A percentile compares a stretch with the other conserved stretches of the same genome.
phyloP scores from a whole-genome alignment of 2,329 filamentous ascomycete genomes.

The Sarocladium kiliense region DNA sequence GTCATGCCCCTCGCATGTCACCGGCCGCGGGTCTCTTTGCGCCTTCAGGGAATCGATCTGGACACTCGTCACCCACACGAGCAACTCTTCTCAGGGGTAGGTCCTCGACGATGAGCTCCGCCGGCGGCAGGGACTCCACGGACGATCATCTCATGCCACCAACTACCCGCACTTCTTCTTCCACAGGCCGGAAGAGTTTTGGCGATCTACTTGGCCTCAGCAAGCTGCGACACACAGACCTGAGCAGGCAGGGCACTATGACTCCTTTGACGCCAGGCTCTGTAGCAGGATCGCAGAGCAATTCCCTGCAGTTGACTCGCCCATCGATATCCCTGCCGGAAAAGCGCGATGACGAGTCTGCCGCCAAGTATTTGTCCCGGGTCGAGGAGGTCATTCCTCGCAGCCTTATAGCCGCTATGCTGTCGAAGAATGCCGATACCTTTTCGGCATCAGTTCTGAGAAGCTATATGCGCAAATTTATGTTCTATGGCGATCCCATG shows the following conservation, averaged over 20 bases:
- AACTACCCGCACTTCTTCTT: slow-evolving; percentile 72
- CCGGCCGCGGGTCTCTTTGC: slow-evolving; percentile 43
- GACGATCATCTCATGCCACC: slow-evolving; percentile 66
- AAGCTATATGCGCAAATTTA: slow-evolving; percentile 92
- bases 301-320: slow-evolving; percentile 72
- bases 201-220: slow-evolving; percentile 79
- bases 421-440: slow-evolving; percentile 80
- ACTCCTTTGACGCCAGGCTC: slow-evolving; percentile 66
- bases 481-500: slow-evolving; percentile 94
- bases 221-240: slow-evolving; percentile 74
- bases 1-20: slow-evolving; percentile 26
- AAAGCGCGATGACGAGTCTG: slow-evolving; percentile 80
- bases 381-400: slow-evolving; percentile 76
- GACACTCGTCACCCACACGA: slow-evolving; percentile 65
- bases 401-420: slow-evolving; percentile 75
- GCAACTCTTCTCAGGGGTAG: slow-evolving; percentile 62
- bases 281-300: slow-evolving; percentile 70
- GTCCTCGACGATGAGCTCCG: slow-evolving; percentile 85
- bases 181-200: slow-evolving; percentile 88
- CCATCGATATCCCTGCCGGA: slow-evolving; percentile 70
- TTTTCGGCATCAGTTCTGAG: slow-evolving; percentile 81
- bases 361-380: slow-evolving; percentile 80
- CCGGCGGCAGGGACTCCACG: slow-evolving; percentile 61
- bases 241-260: slow-evolving; percentile 62
- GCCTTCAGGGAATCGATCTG: slow-evolving; percentile 37